Base-by-base conservation (phyloP, 345 rosid species). In the Limnanthes douglasii region DNA sequence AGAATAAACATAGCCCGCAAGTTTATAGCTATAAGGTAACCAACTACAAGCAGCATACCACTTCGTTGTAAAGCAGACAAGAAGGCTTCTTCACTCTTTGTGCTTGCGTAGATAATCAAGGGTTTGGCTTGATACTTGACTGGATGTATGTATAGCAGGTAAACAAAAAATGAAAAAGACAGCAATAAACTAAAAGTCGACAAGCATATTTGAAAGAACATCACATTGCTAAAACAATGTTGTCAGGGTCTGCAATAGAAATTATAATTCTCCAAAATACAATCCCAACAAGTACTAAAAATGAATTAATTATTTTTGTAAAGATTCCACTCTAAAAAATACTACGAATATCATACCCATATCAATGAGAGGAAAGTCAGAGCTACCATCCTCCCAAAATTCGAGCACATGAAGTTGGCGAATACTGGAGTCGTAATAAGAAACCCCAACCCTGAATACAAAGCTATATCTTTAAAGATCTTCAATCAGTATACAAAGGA, bases 41-140 rank as follows among this genome's bases (percentile, higher is more conserved):
- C 25, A 29, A 37, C 41, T 11, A 29, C 39, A 13, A 39, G 55
- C 13, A 18, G 21, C 57, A 43, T 70, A 90, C 98, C 98, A 68
- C 50, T 62, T 54, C 61, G 57, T 47, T 83, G 75, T 43, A 90
- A 51, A 53, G 98, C 95, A 56, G 86, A 48, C 53, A 90, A 36
- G 34, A 84, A 79, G 24, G 82, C 52, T 21, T 90, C 95, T 55
- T 84, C 98, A 50, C 92, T 77, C 63, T 80, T 90, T 21, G 95
- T 79, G 60, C 95, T 90, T 41, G 98, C 60, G 61, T 84, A 84
- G 41, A 90, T 77, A 28, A 65, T 28, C 41, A 60, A 40, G 32
- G 95, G 98, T 46, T 55, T 75, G 8, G 82, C 94, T 66, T 90
- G 95, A 62, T 79, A 79, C 61, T 79, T 90, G 25, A 79, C 97